phyloP scores from a whole-genome alignment of 805 yeast species.

The Myxozyma lipomycoides region DNA sequence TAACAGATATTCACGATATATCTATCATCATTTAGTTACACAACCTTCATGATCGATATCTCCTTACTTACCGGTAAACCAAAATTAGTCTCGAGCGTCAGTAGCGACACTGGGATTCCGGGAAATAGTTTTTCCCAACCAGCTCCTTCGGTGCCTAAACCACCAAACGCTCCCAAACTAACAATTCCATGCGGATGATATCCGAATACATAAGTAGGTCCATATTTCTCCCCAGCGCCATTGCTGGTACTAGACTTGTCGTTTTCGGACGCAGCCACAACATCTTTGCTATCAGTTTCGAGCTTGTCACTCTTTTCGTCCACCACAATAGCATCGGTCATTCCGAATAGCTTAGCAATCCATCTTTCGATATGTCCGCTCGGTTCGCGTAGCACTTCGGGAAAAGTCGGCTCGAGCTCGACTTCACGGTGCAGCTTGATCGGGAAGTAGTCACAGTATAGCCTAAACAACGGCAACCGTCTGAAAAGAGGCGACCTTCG shows the following conservation, averaged over 20 bases:
- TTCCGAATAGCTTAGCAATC: slow-evolving; percentile 18
- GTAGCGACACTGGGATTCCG: slow-evolving; percentile 70
- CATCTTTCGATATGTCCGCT: slow-evolving; percentile 17
- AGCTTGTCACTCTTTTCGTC: not conserved
- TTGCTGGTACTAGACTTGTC: not conserved
- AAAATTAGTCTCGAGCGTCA: slow-evolving; percentile 82
- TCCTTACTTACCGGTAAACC: slow-evolving; percentile 50
- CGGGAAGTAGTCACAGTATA: slow-evolving; percentile 78
- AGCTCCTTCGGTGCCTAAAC: slow-evolving; percentile 77
- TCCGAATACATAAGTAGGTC: slow-evolving; percentile 70
- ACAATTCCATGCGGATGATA: slow-evolving; percentile 97
- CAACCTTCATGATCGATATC: not conserved
- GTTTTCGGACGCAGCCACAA: not conserved
- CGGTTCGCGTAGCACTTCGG: slow-evolving; percentile 14
- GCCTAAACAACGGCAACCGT: slow-evolving; percentile 57
- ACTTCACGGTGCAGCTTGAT: slow-evolving; percentile 62
- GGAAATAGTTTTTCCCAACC: slow-evolving; percentile 68
- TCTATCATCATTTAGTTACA: no score
- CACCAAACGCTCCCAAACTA: slow-evolving; percentile 85
- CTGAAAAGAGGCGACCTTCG: slow-evolving; percentile 58
- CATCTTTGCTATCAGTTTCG: not conserved
- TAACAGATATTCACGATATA: slow-evolving; percentile 79
- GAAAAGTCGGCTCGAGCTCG: slow-evolving; percentile 70
- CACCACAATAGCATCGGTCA: slow-evolving; percentile 8
- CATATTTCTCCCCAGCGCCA: slow-evolving; percentile 3